Base-by-base conservation (phyloP, 495 filamentous ascomycete genomes). In the Aspergillus indologenus region DNA sequence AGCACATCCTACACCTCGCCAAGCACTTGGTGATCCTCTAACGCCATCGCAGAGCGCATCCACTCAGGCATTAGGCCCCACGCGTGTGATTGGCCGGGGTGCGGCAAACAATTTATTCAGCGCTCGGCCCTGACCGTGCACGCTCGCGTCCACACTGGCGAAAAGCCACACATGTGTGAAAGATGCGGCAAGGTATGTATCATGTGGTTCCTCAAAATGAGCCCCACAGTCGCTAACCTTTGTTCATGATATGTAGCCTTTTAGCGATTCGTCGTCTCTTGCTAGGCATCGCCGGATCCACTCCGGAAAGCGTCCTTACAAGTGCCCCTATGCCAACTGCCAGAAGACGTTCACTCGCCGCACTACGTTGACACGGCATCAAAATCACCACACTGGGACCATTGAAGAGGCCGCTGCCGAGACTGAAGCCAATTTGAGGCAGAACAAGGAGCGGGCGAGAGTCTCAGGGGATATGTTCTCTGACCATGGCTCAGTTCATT, bases 131-230 rank as follows among this genome's bases (percentile, higher is more conserved):
- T 98, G 71, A 98, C 94, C 1, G 94, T 98, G 4, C 94, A 98
- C 72, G 85, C 87, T 61, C 87, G 94, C 52, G 94, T 98, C 31
- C 94, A 98, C 65, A 98, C 94, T 1, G 94, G 94, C 47, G 94
- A 98, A 72, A 98, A 98, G 71, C 94, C 94, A 8, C 94, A 98
- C 67, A 91, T 92, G 88, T 98, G 94, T 70, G 95, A 98, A 75
- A 82, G 90, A 61, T 98, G 94, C 72, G 89, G 91, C 68, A 98
- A 98, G 87, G 93, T 96, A 82, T 60, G 66, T 58, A 49, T 40
- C 7, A 54, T 5, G 29, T 22, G 47, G 17, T 17, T 26, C 26
- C 26, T 9, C 26, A 9, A 9, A 29, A 29, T 44, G 22, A 55
- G 49, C 58, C 56, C 45, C 26, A 29, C 26, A 50, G 26, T 24